Conservation (phyloP, 108 stramenopile species). For the Cyclotella baltica region DNA sequence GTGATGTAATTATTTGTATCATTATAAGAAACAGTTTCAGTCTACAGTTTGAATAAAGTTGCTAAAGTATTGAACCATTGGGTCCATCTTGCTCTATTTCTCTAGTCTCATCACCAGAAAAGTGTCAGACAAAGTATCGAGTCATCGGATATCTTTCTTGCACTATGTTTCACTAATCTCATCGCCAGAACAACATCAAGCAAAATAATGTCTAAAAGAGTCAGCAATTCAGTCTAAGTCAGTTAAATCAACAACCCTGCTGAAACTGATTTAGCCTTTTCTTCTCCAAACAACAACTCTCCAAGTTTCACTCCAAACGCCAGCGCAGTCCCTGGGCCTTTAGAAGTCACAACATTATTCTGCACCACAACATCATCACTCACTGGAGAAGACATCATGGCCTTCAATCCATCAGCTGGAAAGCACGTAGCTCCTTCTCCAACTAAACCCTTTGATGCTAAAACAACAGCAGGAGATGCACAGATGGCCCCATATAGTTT, state of each 20-base stretch:
- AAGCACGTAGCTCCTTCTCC: constrained; percentile 89
- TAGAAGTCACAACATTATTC: constrained; percentile 70
- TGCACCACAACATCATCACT: constrained; percentile 77
- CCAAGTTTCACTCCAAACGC: constrained; percentile 72
- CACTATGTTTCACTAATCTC: not conserved
- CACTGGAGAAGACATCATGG: constrained; percentile 56
- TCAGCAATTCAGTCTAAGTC: too few relatives aligned
- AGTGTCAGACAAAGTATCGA: too few relatives aligned
- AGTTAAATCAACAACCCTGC: constrained; percentile 41
- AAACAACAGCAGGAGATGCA: constrained; percentile 89
- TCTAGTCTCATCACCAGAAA: too few relatives aligned
- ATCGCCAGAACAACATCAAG: not conserved
- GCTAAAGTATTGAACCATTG: too few relatives aligned
- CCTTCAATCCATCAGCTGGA: constrained; percentile 80
- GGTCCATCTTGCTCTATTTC: too few relatives aligned
- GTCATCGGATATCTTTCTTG: too few relatives aligned
- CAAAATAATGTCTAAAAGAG: too few relatives aligned
- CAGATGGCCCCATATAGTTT: constrained; percentile 86
- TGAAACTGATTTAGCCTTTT: constrained; percentile 53
- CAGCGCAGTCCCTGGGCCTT: constrained; percentile 85
- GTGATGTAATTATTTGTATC: not conserved
- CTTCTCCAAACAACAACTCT: constrained; percentile 55
- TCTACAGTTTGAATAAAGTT: not conserved
- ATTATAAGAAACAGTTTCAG: not conserved
- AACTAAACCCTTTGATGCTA: constrained; percentile 76